Percentiles rank a stretch among this genome's conserved stretches.
Conservation (phyloP, 2,329 filamentous ascomycete species). For the Colletotrichum sp. region DNA sequence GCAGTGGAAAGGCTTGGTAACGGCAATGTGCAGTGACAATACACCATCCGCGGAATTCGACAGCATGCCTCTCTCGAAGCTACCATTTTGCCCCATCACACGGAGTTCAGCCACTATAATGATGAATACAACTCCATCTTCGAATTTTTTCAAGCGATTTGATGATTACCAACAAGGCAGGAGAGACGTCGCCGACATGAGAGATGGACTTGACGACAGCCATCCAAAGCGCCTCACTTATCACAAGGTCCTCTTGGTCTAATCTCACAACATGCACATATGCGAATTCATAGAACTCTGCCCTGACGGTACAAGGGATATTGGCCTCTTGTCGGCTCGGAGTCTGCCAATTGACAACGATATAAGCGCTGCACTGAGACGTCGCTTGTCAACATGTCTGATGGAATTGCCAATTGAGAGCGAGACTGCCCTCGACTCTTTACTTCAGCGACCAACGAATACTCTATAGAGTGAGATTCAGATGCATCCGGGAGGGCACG, state of each 20-base stretch:
- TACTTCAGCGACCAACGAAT: not conserved
- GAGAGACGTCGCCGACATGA: not conserved
- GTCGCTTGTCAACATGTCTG: not conserved
- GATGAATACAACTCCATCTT: not conserved
- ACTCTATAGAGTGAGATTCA: not conserved
- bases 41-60: too few species aligned
- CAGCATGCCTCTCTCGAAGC: too few species aligned
- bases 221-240: not conserved
- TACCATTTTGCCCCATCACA: too few species aligned
- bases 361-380: too few species aligned
- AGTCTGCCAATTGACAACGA: not conserved
- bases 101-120: not conserved
- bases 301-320: not conserved
- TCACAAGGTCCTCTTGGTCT: not conserved
- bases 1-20: too few species aligned
- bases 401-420: not conserved
- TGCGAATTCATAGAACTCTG: not conserved
- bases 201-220: not conserved
- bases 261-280: not conserved
- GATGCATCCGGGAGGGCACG: not conserved
- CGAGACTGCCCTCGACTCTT: not conserved
- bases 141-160: accelerated
- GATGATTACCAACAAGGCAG: not conserved
- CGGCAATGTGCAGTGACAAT: accelerated
- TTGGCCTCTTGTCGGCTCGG: not conserved